Base-by-base conservation (phyloP, 768 basidiomycete genomes). In the Porphyrellus cyaneotinctus region DNA sequence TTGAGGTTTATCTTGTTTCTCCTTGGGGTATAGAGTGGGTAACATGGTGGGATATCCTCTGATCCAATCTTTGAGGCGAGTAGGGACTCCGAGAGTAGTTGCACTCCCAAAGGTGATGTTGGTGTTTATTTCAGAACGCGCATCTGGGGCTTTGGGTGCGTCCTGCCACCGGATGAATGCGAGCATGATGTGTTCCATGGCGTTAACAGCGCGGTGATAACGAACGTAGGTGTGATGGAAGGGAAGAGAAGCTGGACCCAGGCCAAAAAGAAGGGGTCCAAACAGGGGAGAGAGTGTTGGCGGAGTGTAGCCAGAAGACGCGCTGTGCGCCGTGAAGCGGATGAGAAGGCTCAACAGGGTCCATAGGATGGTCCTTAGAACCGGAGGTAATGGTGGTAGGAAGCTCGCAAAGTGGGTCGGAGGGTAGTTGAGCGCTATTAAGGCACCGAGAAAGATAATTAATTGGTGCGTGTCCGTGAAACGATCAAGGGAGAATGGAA, bases 151-250 rank as follows among this genome's bases (percentile, higher is more conserved):
- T 22, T 73, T 74, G 24, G 81, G 78, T 6, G 80, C 75, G 53
- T 87, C 83, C 60, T 91, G 85, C 75, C 84, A 88, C 30, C 95
- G 83, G 52, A 98, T 86, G 68, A 87, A 95, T 0, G 91, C 80
- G 13, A 98, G 80, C n/a, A 97, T 74, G 44, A 99, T 75, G 59
- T 99, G 95, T 65, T 99, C 95, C 61, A 88, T 89, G 2, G 95
- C 95, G 32, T 85, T 83, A 5, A 87, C 85, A 14, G 90, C 79
- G 39, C 88, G 85, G 30, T 95, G 81, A 66, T 92, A 98, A 57
- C 78, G 75, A 20, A 74, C 63, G 64, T 89, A 90, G 9, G 81
- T 79, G 49, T 74, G 74, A 50, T 79, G 74, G 71, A 85, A 81
- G 18, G 77, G 66, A 45, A 76, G 71, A 51, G 74, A 74, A 2